Conservation (phyloP, 495 filamentous ascomycete genomes). For the Talaromyces stipitatus region DNA sequence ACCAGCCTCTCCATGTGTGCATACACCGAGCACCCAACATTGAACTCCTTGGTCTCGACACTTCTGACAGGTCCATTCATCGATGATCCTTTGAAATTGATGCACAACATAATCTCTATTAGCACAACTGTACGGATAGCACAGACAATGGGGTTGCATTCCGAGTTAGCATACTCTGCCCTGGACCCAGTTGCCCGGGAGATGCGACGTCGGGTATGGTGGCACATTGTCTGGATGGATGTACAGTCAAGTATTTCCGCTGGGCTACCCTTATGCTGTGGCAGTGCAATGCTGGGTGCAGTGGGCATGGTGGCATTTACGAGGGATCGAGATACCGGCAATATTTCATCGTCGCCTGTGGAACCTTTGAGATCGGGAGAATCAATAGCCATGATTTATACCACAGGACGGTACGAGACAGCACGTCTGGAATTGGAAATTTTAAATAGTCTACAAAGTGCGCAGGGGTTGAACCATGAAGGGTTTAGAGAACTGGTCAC, state of each 20-base stretch:
- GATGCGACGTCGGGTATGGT: constrained; percentile 13
- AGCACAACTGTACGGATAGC: constrained; percentile 9
- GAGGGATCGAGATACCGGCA: neutral
- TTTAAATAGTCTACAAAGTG: neutral
- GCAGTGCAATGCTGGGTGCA: neutral
- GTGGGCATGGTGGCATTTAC: neutral
- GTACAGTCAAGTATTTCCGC: constrained; percentile 15
- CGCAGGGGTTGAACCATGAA: neutral
- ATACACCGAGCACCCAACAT: constrained; percentile 14
- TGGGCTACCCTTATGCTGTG: constrained; percentile 12
- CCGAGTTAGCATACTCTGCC: neutral
- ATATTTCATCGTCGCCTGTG: neutral
- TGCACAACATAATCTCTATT: constrained; percentile 3
- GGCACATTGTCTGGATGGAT: constrained; percentile 20
- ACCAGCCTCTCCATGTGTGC: constrained; percentile 10
- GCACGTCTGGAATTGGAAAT: neutral
- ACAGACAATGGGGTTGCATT: constrained; percentile 17
- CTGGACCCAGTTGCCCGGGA: constrained; percentile 5
- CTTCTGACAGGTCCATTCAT: constrained; percentile 8
- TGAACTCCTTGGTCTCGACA: constrained; percentile 11
- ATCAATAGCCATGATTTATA: constrained; percentile 5
- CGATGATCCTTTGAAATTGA: neutral
- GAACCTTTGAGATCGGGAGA: neutral
- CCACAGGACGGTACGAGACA: constrained; percentile 1
- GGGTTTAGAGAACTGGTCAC: neutral